Evolutionary conservation across 257 asterid genomes (phyloP), one percentile per base, ranked within the genome.

Genomic region (Coffea eugenioides): DNA sequence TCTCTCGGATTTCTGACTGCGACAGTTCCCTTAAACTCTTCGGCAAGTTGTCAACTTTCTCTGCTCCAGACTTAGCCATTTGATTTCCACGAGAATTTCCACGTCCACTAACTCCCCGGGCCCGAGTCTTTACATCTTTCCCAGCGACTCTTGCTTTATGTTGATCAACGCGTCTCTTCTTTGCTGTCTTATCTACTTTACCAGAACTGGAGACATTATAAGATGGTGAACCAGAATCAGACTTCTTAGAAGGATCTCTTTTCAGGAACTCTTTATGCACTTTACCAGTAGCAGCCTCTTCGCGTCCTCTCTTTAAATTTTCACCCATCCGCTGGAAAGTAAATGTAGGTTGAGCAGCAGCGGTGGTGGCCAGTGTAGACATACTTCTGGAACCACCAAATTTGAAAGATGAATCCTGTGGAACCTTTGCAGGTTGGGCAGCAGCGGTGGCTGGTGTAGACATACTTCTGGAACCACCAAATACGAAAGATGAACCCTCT

Each of bases 121-220:
- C 71, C 74, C 65, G 87, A 36, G 64, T 75, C 43, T 36, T 59
- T 31, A 8, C 70, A 72, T 72, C 79, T 34, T 82, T 80, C 73
- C 69, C 76, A 41, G 31, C 71, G 83, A 61, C 51, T 21, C 77
- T 62, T 57, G 46, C 12, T 43, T 70, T 72, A 31, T 72, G 79
- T 39, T 68, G 85, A 81, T 86, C 83, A 43, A 36, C 56, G 14
- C 87, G 85, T 78, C 91, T 88, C 89, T 69, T 91, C 81, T 88
- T 87, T 10, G 48, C 75, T 59, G 80, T 49, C 83, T 74, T 79
- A 71, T 83, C 91, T 80, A 45, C 78, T 70, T 73, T 82, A 16
- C 62, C 69, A 72, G 71, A 77, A 71, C 74, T 74, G 31, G 85
- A 78, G 18, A 20, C 80, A 39, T 73, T 36, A 78, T 74, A 36